These are phyloP conservation scores for Fusarium chlamydosporum DNA, from an alignment of 2,329 filamentous ascomycete species.

Conservation along the genomic window DNA sequence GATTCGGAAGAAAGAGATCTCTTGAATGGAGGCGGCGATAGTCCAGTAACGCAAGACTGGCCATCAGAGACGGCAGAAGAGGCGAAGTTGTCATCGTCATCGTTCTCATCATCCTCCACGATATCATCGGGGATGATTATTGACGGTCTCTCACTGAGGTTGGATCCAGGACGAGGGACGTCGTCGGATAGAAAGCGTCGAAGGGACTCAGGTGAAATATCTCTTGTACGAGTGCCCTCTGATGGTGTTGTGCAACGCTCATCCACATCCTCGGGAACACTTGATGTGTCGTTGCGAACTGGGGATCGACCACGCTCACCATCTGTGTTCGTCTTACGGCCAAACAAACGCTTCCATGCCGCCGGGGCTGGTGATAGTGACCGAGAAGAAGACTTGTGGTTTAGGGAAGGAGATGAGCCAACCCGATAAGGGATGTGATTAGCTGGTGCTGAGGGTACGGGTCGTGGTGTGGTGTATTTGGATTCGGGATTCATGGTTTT, in stretches of 20 bases:
- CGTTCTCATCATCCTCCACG: conserved; percentile 60
- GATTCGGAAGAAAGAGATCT: conserved; percentile 54
- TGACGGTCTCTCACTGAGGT: conserved; percentile 51
- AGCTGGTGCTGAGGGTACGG: conserved; percentile 59
- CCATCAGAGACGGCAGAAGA: conserved; percentile 63
- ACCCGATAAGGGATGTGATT: conserved; percentile 48
- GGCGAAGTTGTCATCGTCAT: conserved; percentile 76
- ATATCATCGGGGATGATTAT: conserved; percentile 57
- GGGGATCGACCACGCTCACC: conserved; percentile 54
- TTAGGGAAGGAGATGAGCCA: conserved; percentile 53
- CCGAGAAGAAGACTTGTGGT: conserved; percentile 60
- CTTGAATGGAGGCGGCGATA: conserved; percentile 68
- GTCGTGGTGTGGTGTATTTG: conserved; percentile 79
- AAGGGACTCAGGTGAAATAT: conserved; percentile 70
- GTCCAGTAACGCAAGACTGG: conserved; percentile 60
- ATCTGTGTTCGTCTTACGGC: conserved; percentile 58
- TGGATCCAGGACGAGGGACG: conserved; percentile 49
- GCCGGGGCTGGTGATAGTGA: conserved; percentile 64
- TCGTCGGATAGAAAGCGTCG: conserved; percentile 67
- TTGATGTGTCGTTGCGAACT: conserved; percentile 46
- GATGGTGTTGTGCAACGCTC: conserved; percentile 51
- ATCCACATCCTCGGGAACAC: conserved; percentile 27
- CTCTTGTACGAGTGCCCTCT: conserved; percentile 62
- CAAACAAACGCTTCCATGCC: conserved; percentile 67
- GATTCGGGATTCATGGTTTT: conserved; percentile 84